Evolutionary conservation across 176 grass and related monocot species (phyloP).

Genomic region (Dactylis glomerata): DNA sequence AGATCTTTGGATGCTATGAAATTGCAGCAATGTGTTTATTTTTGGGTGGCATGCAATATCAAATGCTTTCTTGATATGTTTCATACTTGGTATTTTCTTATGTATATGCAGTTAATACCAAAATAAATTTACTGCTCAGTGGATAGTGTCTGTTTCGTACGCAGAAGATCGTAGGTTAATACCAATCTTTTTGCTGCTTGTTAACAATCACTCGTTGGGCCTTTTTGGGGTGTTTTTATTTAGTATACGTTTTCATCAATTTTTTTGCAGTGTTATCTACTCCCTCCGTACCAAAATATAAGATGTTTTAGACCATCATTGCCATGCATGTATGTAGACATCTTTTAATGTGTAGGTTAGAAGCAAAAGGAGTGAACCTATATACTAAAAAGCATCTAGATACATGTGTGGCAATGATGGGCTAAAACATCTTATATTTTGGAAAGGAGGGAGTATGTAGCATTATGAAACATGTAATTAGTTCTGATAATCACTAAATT

Average conservation of each 20-base stretch:
- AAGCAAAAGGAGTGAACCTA: too few species aligned
- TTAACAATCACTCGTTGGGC: neutral
- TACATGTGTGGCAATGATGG: too few species aligned
- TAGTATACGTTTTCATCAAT: neutral
- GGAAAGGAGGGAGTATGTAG: too few species aligned
- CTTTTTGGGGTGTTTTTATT: neutral
- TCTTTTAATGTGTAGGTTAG: too few species aligned
- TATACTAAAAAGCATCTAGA: too few species aligned
- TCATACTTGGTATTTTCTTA: neutral
- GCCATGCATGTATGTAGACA: too few species aligned
- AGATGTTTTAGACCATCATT: too few species aligned
- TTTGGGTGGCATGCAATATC: neutral
- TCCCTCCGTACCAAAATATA: too few species aligned
- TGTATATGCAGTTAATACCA: neutral
- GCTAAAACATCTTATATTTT: too few species aligned
- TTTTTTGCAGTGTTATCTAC: neutral
- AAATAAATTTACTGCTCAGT: slow-evolving; percentile 2
- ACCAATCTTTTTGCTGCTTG: neutral
- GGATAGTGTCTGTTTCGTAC: neutral
- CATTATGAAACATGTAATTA: neutral
- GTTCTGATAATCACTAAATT: neutral
- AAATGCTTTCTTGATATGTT: neutral
- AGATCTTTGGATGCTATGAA: neutral
- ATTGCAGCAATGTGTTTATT: neutral
- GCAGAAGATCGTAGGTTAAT: neutral